Evolutionary conservation across 495 filamentous ascomycete genomes (phyloP).

Genomic region (Trichoderma reesei): DNA sequence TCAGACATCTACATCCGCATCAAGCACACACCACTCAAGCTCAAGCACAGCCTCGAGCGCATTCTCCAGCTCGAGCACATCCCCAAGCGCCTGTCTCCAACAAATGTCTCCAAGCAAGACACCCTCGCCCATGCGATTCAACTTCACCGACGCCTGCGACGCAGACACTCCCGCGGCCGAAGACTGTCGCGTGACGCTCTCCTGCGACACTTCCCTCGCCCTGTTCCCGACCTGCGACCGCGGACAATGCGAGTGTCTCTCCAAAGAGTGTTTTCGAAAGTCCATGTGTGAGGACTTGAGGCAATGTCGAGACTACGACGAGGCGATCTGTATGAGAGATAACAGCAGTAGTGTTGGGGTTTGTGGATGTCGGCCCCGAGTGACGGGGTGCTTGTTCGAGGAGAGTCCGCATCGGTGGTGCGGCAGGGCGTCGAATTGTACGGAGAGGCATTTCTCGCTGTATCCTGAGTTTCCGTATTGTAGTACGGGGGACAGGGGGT

Average conservation of each 20-base stretch:
- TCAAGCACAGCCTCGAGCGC: not conserved
- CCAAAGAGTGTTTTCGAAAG: not conserved
- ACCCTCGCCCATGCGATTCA: not conserved
- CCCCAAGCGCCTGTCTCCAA: not conserved
- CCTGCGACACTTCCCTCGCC: not conserved
- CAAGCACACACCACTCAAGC: no score
- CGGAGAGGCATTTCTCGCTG: not conserved
- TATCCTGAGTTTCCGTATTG: not conserved
- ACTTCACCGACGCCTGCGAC: not conserved
- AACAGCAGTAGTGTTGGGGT: not conserved
- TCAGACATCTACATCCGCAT: not conserved
- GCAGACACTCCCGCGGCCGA: not conserved
- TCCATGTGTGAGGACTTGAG: not conserved
- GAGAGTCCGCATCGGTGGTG: not conserved
- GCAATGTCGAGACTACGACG: not conserved
- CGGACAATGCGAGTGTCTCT: not conserved
- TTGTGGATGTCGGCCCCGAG: not conserved
- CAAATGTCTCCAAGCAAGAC: not conserved
- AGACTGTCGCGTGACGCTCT: not conserved
- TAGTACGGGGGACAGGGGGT: not conserved
- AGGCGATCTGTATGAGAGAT: not conserved
- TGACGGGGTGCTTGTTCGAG: not conserved
- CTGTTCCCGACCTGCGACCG: not conserved
- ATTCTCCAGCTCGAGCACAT: not conserved
- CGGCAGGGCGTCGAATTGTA: not conserved